Evolutionary conservation across 2,329 filamentous ascomycete genomes (phyloP).

Genomic region (Hirsutella minnesotensis): DNA sequence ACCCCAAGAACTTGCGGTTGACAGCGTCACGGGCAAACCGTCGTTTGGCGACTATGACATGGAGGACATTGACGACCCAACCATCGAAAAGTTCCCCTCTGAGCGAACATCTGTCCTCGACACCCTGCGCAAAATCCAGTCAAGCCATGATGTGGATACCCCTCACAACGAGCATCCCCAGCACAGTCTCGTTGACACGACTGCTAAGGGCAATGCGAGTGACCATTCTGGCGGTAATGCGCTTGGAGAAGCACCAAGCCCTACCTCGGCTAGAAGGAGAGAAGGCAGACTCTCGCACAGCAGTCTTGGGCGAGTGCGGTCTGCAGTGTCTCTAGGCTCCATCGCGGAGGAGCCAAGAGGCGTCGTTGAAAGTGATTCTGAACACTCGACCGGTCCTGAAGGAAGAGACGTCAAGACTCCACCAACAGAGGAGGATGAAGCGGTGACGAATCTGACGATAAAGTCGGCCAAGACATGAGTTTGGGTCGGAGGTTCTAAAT

Average conservation of each 20-base stretch:
- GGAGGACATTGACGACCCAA: conserved; percentile 32
- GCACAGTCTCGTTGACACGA: conserved; percentile 24
- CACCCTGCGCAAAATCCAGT: conserved; percentile 32
- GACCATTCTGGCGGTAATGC: background rate
- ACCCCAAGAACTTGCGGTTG: conserved; percentile 8
- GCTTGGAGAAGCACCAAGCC: background rate
- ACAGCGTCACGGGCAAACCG: conserved; percentile 6
- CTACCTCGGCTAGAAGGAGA: conserved; percentile 4
- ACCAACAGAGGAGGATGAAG: conserved; percentile 28
- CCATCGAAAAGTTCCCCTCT: conserved; percentile 35
- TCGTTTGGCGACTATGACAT: conserved; percentile 9
- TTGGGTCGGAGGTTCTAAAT: background rate
- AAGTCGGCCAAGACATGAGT: conserved; percentile 3
- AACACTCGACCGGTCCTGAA: background rate
- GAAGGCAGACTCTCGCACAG: conserved; percentile 20
- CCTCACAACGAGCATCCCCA: conserved; percentile 22
- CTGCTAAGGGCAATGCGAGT: conserved; percentile 14
- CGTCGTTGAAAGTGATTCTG: background rate
- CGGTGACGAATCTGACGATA: conserved; percentile 22
- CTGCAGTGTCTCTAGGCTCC: conserved; percentile 29
- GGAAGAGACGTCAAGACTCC: conserved; percentile 5
- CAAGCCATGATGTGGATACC: conserved; percentile 28
- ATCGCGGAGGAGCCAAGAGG: conserved; percentile 32
- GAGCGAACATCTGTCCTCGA: conserved; percentile 31
- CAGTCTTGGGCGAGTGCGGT: conserved; percentile 22